Evolutionary conservation across 2,329 filamentous ascomycete species (phyloP).

Genomic region (Xylaria sp.): DNA sequence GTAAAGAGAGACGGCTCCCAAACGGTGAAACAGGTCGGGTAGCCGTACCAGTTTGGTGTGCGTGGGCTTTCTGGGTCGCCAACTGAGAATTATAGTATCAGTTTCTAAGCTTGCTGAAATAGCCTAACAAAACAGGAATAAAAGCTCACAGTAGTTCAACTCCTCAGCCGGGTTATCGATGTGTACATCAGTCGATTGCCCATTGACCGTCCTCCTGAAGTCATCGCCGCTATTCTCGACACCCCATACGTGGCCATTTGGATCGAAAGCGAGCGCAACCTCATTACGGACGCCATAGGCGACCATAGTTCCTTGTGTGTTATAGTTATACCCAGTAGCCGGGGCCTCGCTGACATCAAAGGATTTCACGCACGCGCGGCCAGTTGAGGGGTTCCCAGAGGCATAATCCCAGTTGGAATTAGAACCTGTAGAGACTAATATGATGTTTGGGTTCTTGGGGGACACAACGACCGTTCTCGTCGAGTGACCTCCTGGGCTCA

Average conservation of each 20-base stretch:
- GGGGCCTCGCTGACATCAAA: slow-evolving; percentile 44
- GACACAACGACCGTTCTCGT: slow-evolving; percentile 67
- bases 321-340: slow-evolving; percentile 52
- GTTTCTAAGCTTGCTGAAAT: neutral
- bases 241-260: slow-evolving; percentile 56
- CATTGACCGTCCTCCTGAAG: slow-evolving; percentile 59
- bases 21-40: slow-evolving; percentile 59
- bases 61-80: slow-evolving; percentile 63
- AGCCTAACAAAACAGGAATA: neutral
- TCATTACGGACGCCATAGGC: slow-evolving; percentile 73
- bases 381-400: slow-evolving; percentile 57
- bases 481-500: slow-evolving; percentile 62
- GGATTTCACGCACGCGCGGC: slow-evolving; percentile 66
- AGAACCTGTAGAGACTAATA: slow-evolving; percentile 67
- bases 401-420: slow-evolving; percentile 63
- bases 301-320: slow-evolving; percentile 49
- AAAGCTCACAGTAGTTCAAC: slow-evolving; percentile 63
- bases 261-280: slow-evolving; percentile 58
- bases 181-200: slow-evolving; percentile 59
- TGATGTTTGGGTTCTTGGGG: slow-evolving; percentile 57
- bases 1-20: slow-evolving; percentile 55
- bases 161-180: slow-evolving; percentile 72
- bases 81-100: slow-evolving; percentile 45
- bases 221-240: slow-evolving; percentile 74
- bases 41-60: slow-evolving; percentile 65